Evolutionary conservation across 129 eudicot species (phyloP).

Genomic region (Deinandra increscens): DNA sequence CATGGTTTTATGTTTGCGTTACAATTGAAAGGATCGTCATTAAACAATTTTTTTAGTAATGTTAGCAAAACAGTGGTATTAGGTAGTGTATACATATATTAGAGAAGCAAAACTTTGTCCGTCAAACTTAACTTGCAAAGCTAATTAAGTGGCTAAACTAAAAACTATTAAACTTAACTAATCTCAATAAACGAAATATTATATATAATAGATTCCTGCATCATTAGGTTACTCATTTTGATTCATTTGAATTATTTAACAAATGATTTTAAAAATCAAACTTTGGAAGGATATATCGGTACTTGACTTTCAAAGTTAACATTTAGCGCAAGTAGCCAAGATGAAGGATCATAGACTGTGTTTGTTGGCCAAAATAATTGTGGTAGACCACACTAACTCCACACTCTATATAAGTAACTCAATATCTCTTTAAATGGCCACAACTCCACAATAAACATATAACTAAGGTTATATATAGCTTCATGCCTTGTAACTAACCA

Average conservation of each 20-base stretch:
- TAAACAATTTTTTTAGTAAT: too few relatives aligned
- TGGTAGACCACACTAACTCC: background rate
- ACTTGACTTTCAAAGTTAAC: background rate
- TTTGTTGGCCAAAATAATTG: slow-evolving; percentile 12
- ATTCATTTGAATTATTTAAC: background rate
- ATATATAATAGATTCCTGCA: too few relatives aligned
- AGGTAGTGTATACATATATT: too few relatives aligned
- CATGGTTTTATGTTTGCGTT: too few relatives aligned
- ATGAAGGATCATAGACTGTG: background rate
- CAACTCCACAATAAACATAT: slow-evolving; percentile 7
- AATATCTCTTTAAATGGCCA: slow-evolving; percentile 4
- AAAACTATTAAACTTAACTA: too few relatives aligned
- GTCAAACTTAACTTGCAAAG: too few relatives aligned
- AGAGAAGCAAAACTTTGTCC: too few relatives aligned
- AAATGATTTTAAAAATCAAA: background rate
- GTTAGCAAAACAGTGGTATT: too few relatives aligned
- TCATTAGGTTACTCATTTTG: too few relatives aligned
- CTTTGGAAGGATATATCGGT: background rate
- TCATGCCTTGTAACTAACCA: slow-evolving; percentile 21
- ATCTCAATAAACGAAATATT: too few relatives aligned
- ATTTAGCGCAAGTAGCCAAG: background rate
- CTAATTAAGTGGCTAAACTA: too few relatives aligned
- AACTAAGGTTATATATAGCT: slow-evolving; percentile 9
- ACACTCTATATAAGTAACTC: slow-evolving; percentile 33
- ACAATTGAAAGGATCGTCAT: too few relatives aligned